Conservation (phyloP, 257 asterid genomes). For the Haberlea rhodopensis region DNA sequence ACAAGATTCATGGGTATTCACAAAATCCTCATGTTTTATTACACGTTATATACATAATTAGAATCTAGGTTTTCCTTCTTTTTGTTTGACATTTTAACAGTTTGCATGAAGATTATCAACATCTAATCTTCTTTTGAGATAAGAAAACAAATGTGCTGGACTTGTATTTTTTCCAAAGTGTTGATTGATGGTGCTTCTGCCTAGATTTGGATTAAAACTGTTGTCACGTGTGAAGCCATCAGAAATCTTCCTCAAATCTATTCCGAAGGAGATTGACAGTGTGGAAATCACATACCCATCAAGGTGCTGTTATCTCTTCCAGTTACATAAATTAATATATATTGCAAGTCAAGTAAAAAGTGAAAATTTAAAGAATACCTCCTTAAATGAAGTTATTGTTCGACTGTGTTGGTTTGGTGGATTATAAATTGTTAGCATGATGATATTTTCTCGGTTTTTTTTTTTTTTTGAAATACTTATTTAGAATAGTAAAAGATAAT, state of each 20-base stretch:
- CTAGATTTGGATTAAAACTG: conserved; percentile 79
- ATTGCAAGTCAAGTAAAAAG: too few species aligned
- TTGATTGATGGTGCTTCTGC: conserved; percentile 16
- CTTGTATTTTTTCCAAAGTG: conserved; percentile 4
- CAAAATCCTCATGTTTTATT: too few species aligned
- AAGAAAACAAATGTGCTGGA: conserved; percentile 3
- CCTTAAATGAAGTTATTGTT: neutral
- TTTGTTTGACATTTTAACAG: conserved; percentile 17
- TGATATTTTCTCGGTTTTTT: too few species aligned
- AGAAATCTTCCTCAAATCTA: too few species aligned
- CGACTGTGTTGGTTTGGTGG: neutral
- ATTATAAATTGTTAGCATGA: conserved; percentile 1
- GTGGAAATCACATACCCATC: too few species aligned
- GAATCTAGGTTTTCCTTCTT: neutral
- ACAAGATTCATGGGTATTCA: conserved; percentile 88
- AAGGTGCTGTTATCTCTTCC: conserved; percentile 38
- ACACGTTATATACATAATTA: conserved; percentile 19
- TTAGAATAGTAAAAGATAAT: too few species aligned
- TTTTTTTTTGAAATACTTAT: too few species aligned
- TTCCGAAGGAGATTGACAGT: too few species aligned
- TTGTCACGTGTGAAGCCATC: conserved; percentile 91
- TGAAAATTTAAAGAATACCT: neutral
- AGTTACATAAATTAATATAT: too few species aligned
- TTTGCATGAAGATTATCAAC: neutral
- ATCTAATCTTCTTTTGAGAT: conserved; percentile 13